Evolutionary conservation across 139 green algal species (phyloP).

Genomic region (Astrephomene gubernaculifera): DNA sequence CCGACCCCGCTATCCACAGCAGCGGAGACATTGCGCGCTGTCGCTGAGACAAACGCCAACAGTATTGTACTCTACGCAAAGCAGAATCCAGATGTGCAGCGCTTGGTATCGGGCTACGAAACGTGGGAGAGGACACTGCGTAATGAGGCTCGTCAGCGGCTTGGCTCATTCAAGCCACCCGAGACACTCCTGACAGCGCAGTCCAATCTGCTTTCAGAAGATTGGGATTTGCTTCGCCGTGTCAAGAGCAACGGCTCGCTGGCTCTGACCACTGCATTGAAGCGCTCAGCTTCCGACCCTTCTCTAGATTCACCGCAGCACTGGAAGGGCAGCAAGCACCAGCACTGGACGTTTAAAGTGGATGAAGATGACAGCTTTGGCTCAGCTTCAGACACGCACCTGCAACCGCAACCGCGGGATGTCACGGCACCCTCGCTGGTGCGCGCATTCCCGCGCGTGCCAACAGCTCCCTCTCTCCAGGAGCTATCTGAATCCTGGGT

Average conservation of each 20-base stretch:
- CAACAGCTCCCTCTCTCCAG: conserved; percentile 46
- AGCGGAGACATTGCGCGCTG: conserved; percentile 19
- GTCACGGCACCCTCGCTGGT: neutral
- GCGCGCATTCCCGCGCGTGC: conserved; percentile 27
- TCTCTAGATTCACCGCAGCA: conserved; percentile 47
- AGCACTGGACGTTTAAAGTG: conserved; percentile 24
- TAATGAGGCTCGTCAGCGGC: conserved; percentile 50
- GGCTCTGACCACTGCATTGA: conserved; percentile 41
- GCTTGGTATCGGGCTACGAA: conserved; percentile 52
- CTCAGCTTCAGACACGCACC: neutral
- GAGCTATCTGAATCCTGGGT: conserved; percentile 40
- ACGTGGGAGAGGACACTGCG: conserved; percentile 54
- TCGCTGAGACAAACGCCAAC: conserved; percentile 28
- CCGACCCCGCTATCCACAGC: conserved; percentile 7
- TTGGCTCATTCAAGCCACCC: conserved; percentile 58
- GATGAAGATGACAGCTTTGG: conserved; percentile 19
- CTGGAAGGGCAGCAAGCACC: conserved; percentile 31
- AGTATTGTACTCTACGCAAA: conserved; percentile 42
- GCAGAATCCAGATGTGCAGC: conserved; percentile 52
- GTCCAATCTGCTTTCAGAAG: conserved; percentile 41
- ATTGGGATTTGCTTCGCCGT: conserved; percentile 59
- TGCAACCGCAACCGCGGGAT: neutral
- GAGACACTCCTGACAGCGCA: conserved; percentile 46
- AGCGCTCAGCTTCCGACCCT: conserved; percentile 58
- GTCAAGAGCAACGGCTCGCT: conserved; percentile 39